Evolutionary conservation across 208 protist species (phyloP).

Genomic region (Acanthamoeba divionensis): DNA sequence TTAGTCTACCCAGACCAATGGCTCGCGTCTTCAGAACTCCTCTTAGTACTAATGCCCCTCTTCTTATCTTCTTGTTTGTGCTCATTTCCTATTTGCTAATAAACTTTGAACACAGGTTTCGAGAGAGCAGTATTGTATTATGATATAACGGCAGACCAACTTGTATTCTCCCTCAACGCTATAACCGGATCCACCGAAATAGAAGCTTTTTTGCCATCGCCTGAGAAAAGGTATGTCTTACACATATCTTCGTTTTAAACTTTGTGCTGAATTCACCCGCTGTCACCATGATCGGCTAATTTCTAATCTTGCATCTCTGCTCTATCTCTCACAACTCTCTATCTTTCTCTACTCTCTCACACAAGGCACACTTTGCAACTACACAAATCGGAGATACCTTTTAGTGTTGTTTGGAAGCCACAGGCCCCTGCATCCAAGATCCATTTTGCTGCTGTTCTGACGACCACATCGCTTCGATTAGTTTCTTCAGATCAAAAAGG

Average conservation of each 20-base stretch:
- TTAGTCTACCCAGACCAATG: neutral
- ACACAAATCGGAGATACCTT: neutral
- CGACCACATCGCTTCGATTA: neutral
- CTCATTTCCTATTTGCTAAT: neutral
- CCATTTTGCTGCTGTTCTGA: neutral
- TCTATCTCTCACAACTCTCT: no score
- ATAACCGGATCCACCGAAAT: neutral
- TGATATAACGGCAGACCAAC: neutral
- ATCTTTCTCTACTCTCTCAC: no score
- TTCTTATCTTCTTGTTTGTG: neutral
- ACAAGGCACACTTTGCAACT: neutral
- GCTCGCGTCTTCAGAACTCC: neutral
- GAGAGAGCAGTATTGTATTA: neutral
- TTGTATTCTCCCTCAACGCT: slow-evolving; percentile 17
- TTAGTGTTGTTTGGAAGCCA: slow-evolving; percentile 22
- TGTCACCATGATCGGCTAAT: no score
- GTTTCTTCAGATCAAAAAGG: neutral
- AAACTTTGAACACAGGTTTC: neutral
- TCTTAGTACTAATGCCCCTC: neutral
- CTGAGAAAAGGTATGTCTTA: no score
- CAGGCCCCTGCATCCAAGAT: neutral
- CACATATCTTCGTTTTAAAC: no score
- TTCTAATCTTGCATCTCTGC: no score
- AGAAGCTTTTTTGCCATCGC: neutral
- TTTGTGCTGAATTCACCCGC: no score